A percentile compares a stretch with the other conserved stretches of the same genome.
Conservation (phyloP, 1,284 basidiomycete genomes). For the Meira miltonrushii region DNA sequence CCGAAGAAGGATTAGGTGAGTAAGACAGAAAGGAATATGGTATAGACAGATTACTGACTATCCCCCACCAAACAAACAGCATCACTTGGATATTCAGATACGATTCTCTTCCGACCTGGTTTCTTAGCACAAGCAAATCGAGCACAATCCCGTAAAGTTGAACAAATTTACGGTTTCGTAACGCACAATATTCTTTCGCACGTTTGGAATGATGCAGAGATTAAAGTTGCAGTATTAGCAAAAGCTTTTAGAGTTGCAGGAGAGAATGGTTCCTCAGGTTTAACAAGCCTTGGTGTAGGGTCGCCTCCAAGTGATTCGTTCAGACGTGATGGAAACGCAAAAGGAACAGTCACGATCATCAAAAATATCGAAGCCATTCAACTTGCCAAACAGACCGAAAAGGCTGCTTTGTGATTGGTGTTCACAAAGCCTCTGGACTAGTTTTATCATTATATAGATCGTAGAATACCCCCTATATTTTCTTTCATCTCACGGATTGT, state of each 20-base stretch:
- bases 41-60: neutral
- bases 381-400: neutral
- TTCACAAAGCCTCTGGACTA: neutral
- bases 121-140: neutral
- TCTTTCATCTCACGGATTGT: neutral
- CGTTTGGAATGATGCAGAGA: neutral
- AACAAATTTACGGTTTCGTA: neutral
- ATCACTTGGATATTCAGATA: conserved; percentile 1
- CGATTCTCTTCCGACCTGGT: neutral
- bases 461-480: neutral
- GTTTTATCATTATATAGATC: neutral
- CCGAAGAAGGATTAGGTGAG: conserved; percentile 4
- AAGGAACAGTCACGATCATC: neutral
- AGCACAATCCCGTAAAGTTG: neutral
- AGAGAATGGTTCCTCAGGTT: neutral
- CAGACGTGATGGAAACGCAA: neutral
- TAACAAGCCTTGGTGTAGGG: neutral
- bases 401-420: neutral
- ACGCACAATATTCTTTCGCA: neutral
- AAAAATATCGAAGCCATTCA: neutral
- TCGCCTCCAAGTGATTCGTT: neutral
- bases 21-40: neutral
- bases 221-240: neutral
- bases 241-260: neutral
- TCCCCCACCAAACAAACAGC: neutral